These are phyloP conservation scores for Naematelia encephala DNA, from an alignment of 768 basidiomycete genomes.

Conservation along the genomic window DNA sequence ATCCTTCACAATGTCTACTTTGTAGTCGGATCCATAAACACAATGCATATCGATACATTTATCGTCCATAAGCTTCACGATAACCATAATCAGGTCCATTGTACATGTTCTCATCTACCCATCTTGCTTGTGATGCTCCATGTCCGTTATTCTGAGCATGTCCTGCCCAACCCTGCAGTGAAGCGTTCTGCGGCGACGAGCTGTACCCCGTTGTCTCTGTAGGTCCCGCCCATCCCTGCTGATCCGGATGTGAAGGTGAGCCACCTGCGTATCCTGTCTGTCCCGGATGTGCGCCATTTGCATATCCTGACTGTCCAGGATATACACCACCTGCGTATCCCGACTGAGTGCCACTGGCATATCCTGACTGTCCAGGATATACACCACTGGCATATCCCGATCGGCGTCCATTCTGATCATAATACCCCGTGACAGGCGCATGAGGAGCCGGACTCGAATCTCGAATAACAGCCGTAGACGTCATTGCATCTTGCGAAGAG, in stretches of 20 bases:
- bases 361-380: background rate
- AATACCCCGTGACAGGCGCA: background rate
- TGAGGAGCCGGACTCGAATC: slow-evolving; percentile 6
- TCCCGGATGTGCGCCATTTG: background rate
- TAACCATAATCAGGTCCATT: slow-evolving; percentile 36
- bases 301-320: background rate
- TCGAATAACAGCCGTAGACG: slow-evolving; percentile 10
- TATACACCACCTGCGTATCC: background rate
- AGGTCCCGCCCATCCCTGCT: too few species aligned
- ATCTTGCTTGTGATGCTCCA: slow-evolving; percentile 12
- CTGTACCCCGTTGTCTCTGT: too few species aligned
- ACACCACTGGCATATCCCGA: background rate
- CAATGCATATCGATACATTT: slow-evolving; percentile 2
- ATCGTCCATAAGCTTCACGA: slow-evolving; percentile 14
- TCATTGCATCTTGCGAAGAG: slow-evolving; percentile 17
- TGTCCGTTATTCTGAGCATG: background rate
- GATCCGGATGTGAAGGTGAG: too few species aligned
- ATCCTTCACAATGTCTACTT: too few species aligned
- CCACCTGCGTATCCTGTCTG: too few species aligned
- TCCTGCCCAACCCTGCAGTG: background rate
- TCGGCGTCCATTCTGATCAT: background rate
- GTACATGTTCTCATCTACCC: slow-evolving; percentile 35
- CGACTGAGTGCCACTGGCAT: slow-evolving; percentile 5
- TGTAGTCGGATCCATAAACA: too few species aligned
- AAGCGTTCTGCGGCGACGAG: background rate